Evolutionary conservation across 2,329 filamentous ascomycete species (phyloP), one percentile per base, ranked within the genome.

Genomic region (Phoma herbarum): DNA sequence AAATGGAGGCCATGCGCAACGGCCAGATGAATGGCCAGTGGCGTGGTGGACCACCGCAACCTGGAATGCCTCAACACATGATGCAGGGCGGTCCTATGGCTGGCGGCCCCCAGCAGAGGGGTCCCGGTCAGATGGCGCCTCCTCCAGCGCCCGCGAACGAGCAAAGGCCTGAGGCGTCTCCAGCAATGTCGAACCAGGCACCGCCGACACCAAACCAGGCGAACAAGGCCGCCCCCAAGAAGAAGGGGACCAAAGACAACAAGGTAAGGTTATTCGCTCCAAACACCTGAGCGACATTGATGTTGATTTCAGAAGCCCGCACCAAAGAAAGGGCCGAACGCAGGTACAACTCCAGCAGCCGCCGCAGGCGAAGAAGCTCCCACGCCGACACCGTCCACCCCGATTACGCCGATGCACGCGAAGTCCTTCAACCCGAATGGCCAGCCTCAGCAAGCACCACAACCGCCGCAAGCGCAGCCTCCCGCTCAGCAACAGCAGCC

Each of bases 141-240:
- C 81, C 81, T n/a, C 81, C 81, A 33, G 80, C 80, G 14, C 72
- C 78, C n/a, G 67, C 74, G 28, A 77, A 70, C 56, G 75, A 78
- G 49, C 76, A 78, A 49, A 73, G 79, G 26, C 79, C 80, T 11
- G 78, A 82, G 51, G 81, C 81, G 49, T 83, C 81, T 57, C 81
- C 82, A 18, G 77, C 78, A 33, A 78, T 79, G 61, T 75, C 76
- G 25, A 73, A 79, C 44, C 66, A 69, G 47, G 89, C 89, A 33
- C 91, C 91, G 1, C 91, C 91, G 1, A 95, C 91, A 4, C 91
- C 91, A 1, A 88, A 86, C 50, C 90, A 92, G 72, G 76, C 82
- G 1, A 89, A 88, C 72, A 94, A 94, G 81, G 78, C 89, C 4
- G 88, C 86, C 31, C 89, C 90, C 1, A 93, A 92, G 64, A 94